Evolutionary conservation across 148 eudicot genomes (phyloP), one percentile per base, ranked within the genome.

Genomic region (Limonium bicolor): DNA sequence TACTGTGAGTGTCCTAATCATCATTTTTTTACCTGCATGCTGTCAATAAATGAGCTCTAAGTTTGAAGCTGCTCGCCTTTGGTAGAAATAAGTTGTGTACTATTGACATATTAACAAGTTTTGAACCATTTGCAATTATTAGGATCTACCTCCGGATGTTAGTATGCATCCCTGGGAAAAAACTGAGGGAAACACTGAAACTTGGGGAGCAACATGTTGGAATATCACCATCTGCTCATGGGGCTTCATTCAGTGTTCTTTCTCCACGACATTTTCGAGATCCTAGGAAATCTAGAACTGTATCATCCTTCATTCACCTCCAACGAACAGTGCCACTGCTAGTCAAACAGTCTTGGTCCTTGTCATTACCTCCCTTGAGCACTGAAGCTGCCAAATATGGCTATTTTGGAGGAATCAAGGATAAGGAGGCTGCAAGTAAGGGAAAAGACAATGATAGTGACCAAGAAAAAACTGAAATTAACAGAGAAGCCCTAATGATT

Each of bases 281-380:
- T 54, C 59, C 46, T 28, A 71, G 61, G 55, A 85, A 62, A 57
- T 78, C 78, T 18, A 58, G 46, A 49, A 64, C 51, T 50, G 61
- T 85, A 48, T 70, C 86, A 22, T 69, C 82, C 6, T 90, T 75
- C 61, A 78, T 90, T 42, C 73, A 71, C 67, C 67, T 90, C 47
- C 77, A 75, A 29, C 76, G 99, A 28, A 51, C 59, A 18, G 49
- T 62, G 44, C 80, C 94, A 34, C 66, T 73, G 24, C 77, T 78
- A 54, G 88, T 85, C 32, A 84, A 80, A 41, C 95, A 90, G 44
- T 90, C 95, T 41, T 90, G 99, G 99, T 80, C 95, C 18, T 66
- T 85, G 60, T 67, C 93, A 53, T 55, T 90, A 41, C 57, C 93
- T 36, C 67, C 69, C 36, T 46, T 84, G 29, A 60, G 65, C 37